These are phyloP conservation scores for Astragalus membranaceus DNA, from an alignment of 306 rosid species.

Conservation along the genomic window DNA sequence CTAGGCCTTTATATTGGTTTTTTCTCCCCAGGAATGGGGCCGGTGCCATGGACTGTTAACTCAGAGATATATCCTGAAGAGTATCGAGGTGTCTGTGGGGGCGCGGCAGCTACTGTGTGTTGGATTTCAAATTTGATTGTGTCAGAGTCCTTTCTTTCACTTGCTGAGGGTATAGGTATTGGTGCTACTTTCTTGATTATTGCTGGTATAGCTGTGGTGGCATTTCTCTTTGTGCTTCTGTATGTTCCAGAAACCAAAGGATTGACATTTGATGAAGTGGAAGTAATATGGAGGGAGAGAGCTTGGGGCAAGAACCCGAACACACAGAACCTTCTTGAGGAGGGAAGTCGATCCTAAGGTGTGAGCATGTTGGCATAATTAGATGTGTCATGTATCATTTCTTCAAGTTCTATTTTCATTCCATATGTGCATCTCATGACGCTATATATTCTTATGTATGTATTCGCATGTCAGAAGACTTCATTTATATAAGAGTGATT, in stretches of 20 bases:
- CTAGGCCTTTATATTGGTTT: conserved; percentile 60
- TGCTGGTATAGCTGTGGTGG: conserved; percentile 53
- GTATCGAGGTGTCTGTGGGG: conserved; percentile 81
- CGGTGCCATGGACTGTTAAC: conserved; percentile 91
- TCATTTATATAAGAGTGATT: neutral
- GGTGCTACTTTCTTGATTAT: conserved; percentile 66
- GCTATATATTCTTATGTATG: neutral
- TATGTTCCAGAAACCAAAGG: conserved; percentile 87
- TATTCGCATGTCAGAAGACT: neutral
- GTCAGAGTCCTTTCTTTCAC: conserved; percentile 67
- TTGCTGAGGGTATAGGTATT: conserved; percentile 58
- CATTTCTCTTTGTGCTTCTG: conserved; percentile 53
- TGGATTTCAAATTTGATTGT: conserved; percentile 90
- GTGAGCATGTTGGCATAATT: neutral
- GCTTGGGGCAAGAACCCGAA: conserved; percentile 61
- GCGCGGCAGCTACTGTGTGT: conserved; percentile 85
- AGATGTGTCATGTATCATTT: neutral
- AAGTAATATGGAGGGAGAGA: conserved; percentile 78
- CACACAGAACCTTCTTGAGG: conserved; percentile 58
- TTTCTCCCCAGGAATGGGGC: conserved; percentile 95
- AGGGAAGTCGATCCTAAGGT: conserved; percentile 27
- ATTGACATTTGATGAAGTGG: conserved; percentile 92
- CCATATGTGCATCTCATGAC: conserved; percentile 4
- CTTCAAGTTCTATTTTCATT: neutral
- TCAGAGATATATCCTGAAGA: conserved; percentile 94